Conservation (phyloP, 140 eudicot genomes). For the Ambrosia hybrid region DNA sequence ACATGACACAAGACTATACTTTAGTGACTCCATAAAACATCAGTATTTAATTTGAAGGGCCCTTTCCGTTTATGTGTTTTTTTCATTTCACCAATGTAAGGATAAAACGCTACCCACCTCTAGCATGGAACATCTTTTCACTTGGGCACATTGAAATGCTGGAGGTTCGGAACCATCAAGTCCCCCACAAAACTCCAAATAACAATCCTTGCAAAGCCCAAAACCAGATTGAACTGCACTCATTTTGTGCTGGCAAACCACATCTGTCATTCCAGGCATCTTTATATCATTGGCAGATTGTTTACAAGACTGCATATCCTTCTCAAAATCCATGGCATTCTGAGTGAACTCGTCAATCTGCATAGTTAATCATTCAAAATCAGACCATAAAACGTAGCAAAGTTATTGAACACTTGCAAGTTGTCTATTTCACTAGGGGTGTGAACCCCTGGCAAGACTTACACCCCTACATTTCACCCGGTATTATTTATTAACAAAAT, state of each 20-base stretch:
- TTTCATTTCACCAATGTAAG: too few species aligned
- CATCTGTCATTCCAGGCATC: constrained; percentile 34
- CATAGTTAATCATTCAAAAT: not conserved
- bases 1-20: too few species aligned
- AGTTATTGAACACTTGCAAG: too few species aligned
- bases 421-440: too few species aligned
- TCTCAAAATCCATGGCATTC: constrained; percentile 32
- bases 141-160: constrained; percentile 48
- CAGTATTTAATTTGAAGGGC: too few species aligned
- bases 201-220: constrained; percentile 51
- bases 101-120: not conserved
- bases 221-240: constrained; percentile 34
- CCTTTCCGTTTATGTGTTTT: too few species aligned
- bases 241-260: constrained; percentile 41
- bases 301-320: constrained; percentile 38
- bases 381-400: not conserved
- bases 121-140: constrained; percentile 29
- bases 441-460: too few species aligned
- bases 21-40: too few species aligned
- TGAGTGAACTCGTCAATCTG: constrained; percentile 43
- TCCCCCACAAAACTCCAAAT: constrained; percentile 48
- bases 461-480: too few species aligned
- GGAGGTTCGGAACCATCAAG: constrained; percentile 48
- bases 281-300: constrained; percentile 17
- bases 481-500: too few species aligned